Percentiles rank a stretch among this genome's conserved stretches.
Evolutionary conservation across 1,139 yeast genomes (phyloP).

Genomic region (Kodamaea suecica): DNA sequence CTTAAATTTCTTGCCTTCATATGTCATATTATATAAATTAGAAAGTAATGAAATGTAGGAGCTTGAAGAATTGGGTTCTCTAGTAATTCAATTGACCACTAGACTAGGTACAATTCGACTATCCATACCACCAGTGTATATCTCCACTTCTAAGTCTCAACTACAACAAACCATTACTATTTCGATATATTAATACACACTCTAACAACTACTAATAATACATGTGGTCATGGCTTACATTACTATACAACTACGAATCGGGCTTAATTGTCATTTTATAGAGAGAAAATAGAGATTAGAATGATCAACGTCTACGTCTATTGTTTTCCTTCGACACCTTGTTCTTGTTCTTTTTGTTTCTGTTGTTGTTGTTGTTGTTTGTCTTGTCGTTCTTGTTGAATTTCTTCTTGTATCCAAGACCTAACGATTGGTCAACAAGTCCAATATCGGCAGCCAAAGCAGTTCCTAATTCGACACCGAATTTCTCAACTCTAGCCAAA

Average conservation of each 20-base stretch:
- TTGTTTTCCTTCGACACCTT: constrained; percentile 5
- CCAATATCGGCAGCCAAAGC: constrained; percentile 69
- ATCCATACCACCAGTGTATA: no score
- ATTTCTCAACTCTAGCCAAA: constrained; percentile 72
- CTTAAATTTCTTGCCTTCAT: no score
- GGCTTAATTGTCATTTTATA: background rate
- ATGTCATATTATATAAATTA: no score
- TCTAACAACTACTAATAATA: no score
- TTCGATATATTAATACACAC: background rate
- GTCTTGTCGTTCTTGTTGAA: constrained; percentile 11
- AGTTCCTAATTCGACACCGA: constrained; percentile 73
- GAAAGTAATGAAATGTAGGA: no score
- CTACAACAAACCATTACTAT: background rate
- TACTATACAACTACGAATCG: background rate
- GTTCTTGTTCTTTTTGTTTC: constrained; percentile 7
- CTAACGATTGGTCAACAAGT: constrained; percentile 37
- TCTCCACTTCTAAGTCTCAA: no score
- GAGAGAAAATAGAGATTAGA: background rate
- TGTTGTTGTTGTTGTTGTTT: constrained; percentile 16
- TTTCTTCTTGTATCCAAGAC: constrained; percentile 13
- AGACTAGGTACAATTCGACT: no score
- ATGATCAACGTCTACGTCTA: constrained; percentile 4
- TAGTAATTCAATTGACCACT: no score
- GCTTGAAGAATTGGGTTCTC: no score
- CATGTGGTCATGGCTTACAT: background rate